phyloP scores from a whole-genome alignment of 1,139 yeast species.

The Kodamaea plutei region DNA sequence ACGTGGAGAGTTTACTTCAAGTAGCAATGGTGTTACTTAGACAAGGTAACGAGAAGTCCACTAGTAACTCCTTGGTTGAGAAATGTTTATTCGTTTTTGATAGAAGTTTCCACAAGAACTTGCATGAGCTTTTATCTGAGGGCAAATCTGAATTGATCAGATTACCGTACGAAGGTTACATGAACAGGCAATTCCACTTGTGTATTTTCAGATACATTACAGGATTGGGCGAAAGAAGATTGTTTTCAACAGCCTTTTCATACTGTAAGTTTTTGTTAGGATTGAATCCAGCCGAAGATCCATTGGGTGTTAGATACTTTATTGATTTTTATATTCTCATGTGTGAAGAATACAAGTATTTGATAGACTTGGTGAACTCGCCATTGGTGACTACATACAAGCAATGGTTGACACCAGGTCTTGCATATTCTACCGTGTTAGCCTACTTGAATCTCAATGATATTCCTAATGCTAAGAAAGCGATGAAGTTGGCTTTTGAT shows the following conservation, averaged over 20 bases:
- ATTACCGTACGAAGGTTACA: slow-evolving; percentile 70
- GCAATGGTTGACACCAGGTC: slow-evolving; percentile 72
- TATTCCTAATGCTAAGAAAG: slow-evolving; percentile 39
- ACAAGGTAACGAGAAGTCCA: slow-evolving; percentile 68
- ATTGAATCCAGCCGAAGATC: slow-evolving; percentile 76
- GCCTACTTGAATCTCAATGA: slow-evolving; percentile 49
- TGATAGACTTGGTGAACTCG: slow-evolving; percentile 52
- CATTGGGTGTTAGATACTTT: slow-evolving; percentile 77
- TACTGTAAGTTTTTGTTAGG: slow-evolving; percentile 69
- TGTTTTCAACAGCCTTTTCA: slow-evolving; percentile 70
- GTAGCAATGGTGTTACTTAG: slow-evolving; percentile 71
- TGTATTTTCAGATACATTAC: slow-evolving; percentile 70
- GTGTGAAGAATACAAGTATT: slow-evolving; percentile 60
- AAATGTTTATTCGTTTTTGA: slow-evolving; percentile 78
- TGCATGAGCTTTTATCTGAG: slow-evolving; percentile 44
- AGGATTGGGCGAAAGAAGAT: slow-evolving; percentile 72
- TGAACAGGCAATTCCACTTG: slow-evolving; percentile 74
- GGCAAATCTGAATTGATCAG: slow-evolving; percentile 60
- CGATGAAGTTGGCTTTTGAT: slow-evolving; percentile 48
- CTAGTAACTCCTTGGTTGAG: slow-evolving; percentile 70
- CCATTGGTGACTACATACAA: slow-evolving; percentile 54
- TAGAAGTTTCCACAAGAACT: slow-evolving; percentile 41
- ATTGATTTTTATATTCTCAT: slow-evolving; percentile 75
- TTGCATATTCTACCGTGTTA: slow-evolving; percentile 63
- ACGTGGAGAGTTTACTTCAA: slow-evolving; percentile 73